phyloP scores from a whole-genome alignment of 441 rosid species.

The Arabidopsis hybrid region DNA sequence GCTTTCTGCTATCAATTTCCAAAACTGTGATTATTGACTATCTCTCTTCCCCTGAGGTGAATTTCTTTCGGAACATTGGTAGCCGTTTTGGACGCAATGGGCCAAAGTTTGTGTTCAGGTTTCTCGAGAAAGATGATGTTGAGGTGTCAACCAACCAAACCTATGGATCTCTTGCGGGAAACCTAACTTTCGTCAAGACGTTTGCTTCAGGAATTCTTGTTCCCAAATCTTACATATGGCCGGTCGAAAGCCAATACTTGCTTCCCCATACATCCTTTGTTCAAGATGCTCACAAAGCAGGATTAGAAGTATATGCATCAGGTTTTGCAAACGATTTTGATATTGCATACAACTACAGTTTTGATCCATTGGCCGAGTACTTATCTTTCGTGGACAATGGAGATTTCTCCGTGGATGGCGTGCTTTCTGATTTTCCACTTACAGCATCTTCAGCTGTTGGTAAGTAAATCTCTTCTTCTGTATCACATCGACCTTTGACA shows the following conservation, averaged over 20 bases:
- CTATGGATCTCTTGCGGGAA: slow-evolving; percentile 60
- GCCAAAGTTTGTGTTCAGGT: slow-evolving; percentile 73
- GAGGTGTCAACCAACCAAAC: slow-evolving; percentile 86
- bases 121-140: slow-evolving; percentile 49
- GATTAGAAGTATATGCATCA: slow-evolving; percentile 78
- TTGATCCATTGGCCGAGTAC: slow-evolving; percentile 77
- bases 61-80: slow-evolving; percentile 64
- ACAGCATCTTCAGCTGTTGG: slow-evolving; percentile 79
- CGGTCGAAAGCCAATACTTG: slow-evolving; percentile 57
- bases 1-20: slow-evolving; percentile 55
- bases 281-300: slow-evolving; percentile 84
- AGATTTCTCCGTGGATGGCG: slow-evolving; percentile 88
- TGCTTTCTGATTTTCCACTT: slow-evolving; percentile 87
- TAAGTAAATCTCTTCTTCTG: slow-evolving; percentile 44
- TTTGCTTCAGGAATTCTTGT: slow-evolving; percentile 91
- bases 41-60: slow-evolving; percentile 88
- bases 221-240: slow-evolving; percentile 85
- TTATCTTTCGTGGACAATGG: slow-evolving; percentile 75
- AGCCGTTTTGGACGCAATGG: slow-evolving; percentile 49
- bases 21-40: slow-evolving; percentile 54
- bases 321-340: slow-evolving; percentile 77
- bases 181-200: slow-evolving; percentile 77
- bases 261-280: slow-evolving; percentile 63
- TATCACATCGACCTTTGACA: slow-evolving; percentile 6
- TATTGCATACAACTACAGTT: slow-evolving; percentile 79